These are phyloP conservation scores for Millerago galiae DNA, from an alignment of 805 yeast genomes.

Conservation along the genomic window DNA sequence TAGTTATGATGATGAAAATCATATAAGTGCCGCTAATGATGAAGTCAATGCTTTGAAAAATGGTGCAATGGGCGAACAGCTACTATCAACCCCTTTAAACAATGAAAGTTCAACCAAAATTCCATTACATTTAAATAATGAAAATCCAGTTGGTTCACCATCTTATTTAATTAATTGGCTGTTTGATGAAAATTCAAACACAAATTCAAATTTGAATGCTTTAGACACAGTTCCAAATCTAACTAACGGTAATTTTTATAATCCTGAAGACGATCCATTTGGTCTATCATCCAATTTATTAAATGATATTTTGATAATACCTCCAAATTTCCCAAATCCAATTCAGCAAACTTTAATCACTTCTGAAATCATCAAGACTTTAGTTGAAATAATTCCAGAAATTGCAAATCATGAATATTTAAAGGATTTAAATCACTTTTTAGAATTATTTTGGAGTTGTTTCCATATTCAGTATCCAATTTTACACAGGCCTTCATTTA, in stretches of 20 bases:
- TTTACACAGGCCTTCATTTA: slow-evolving; percentile 45
- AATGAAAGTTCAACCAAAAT: no score
- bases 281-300: slow-evolving; percentile 23
- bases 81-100: background rate
- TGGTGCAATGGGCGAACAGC: slow-evolving; percentile 7
- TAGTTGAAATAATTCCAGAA: slow-evolving; percentile 18
- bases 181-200: slow-evolving; percentile 20
- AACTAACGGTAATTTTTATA: slow-evolving; percentile 21
- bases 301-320: slow-evolving; percentile 23
- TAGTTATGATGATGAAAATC: slow-evolving; percentile 16
- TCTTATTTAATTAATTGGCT: slow-evolving; percentile 23
- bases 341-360: slow-evolving; percentile 23
- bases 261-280: slow-evolving; percentile 26
- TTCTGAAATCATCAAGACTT: slow-evolving; percentile 14
- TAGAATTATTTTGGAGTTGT: slow-evolving; percentile 23
- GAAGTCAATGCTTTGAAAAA: slow-evolving; percentile 21
- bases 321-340: slow-evolving; percentile 26
- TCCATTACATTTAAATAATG: slow-evolving; percentile 1
- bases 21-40: slow-evolving; percentile 25
- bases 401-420: slow-evolving; percentile 18
- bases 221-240: slow-evolving; percentile 16
- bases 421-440: slow-evolving; percentile 18
- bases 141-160: slow-evolving; percentile 16
- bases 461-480: slow-evolving; percentile 41
- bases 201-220: slow-evolving; percentile 4